A percentile compares a stretch with the other conserved stretches of the same genome.
phyloP scores from a whole-genome alignment of 805 yeast genomes.

The Kregervanrija pseudodelftensis region DNA sequence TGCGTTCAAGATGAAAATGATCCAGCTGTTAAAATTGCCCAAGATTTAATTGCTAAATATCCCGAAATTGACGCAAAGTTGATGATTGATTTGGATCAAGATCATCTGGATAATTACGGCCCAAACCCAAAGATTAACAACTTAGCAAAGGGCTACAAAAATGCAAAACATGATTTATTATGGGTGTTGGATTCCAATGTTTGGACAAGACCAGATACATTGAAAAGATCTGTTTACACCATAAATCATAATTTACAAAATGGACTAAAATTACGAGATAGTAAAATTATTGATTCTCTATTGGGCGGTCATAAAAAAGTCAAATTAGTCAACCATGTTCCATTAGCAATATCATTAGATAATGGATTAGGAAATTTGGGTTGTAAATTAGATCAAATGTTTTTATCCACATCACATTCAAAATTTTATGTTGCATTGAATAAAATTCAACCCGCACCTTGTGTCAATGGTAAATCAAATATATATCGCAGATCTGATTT shows the following conservation, averaged over 20 bases:
- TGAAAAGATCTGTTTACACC: conserved; percentile 55
- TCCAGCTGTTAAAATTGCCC: conserved; percentile 55
- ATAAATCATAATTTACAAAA: conserved; percentile 44
- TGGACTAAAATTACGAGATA: conserved; percentile 26
- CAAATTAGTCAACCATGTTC: conserved; percentile 74
- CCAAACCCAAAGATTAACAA: conserved; percentile 89
- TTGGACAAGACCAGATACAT: conserved; percentile 61
- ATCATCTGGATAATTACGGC: conserved; percentile 46
- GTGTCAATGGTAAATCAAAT: conserved; percentile 88
- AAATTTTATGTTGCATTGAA: conserved; percentile 79
- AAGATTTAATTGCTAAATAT: conserved; percentile 41
- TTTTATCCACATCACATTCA: conserved; percentile 74
- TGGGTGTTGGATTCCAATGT: conserved; percentile 89
- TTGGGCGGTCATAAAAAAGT: conserved; percentile 32
- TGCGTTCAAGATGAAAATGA: conserved; percentile 64
- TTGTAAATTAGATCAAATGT: conserved; percentile 76
- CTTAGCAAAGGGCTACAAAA: conserved; percentile 68
- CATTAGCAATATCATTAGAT: conserved; percentile 43
- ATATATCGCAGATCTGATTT: conserved; percentile 62
- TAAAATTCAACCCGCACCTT: conserved; percentile 69
- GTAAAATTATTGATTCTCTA: conserved; percentile 7
- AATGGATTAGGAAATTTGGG: conserved; percentile 37
- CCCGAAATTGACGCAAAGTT: conserved; percentile 54
- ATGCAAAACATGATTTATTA: conserved; percentile 62
- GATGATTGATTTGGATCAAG: conserved; percentile 37